These are phyloP conservation scores for Sordariomycetes sp. DNA, from an alignment of 2,329 filamentous ascomycete genomes.

Conservation along the genomic window DNA sequence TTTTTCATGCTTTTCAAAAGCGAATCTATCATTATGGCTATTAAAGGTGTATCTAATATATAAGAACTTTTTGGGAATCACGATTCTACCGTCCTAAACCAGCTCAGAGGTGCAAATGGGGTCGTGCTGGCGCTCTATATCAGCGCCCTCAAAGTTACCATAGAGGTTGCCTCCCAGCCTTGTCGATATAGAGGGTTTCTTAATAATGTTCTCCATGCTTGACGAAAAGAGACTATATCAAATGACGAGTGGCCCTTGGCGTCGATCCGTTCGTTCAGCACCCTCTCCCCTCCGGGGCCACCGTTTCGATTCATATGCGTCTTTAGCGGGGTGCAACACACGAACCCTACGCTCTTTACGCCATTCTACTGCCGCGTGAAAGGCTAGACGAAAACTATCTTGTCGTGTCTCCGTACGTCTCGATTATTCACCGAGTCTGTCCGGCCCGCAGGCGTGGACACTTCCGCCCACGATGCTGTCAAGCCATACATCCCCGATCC, in stretches of 20 bases:
- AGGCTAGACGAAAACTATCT: conserved; percentile 47
- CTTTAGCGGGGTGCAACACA: conserved; percentile 51
- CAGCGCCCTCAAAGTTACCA: conserved; percentile 42
- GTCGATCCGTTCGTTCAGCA: conserved; percentile 46
- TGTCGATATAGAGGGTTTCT: too few species aligned
- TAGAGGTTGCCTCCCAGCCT: conserved; percentile 33
- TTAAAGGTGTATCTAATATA: too few species aligned
- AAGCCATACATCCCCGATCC: neutral
- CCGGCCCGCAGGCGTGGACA: conserved; percentile 48
- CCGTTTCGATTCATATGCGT: conserved; percentile 61
- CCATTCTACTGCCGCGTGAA: conserved; percentile 52
- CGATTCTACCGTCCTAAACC: conserved; percentile 36
- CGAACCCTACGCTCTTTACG: conserved; percentile 40
- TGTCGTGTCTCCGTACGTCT: conserved; percentile 36
- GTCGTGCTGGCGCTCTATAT: conserved; percentile 65
- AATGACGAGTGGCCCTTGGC: conserved; percentile 53
- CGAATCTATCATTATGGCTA: too few species aligned
- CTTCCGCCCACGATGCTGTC: conserved; percentile 8
- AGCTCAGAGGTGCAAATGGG: conserved; percentile 50
- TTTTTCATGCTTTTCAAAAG: too few species aligned
- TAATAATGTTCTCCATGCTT: too few species aligned
- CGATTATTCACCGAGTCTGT: conserved; percentile 36
- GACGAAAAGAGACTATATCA: conserved; percentile 41
- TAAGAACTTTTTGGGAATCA: conserved; percentile 52
- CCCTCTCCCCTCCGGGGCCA: conserved; percentile 23